Evolutionary conservation across 2,329 filamentous ascomycete species (phyloP).

Genomic region (Blastomyces silverae): DNA sequence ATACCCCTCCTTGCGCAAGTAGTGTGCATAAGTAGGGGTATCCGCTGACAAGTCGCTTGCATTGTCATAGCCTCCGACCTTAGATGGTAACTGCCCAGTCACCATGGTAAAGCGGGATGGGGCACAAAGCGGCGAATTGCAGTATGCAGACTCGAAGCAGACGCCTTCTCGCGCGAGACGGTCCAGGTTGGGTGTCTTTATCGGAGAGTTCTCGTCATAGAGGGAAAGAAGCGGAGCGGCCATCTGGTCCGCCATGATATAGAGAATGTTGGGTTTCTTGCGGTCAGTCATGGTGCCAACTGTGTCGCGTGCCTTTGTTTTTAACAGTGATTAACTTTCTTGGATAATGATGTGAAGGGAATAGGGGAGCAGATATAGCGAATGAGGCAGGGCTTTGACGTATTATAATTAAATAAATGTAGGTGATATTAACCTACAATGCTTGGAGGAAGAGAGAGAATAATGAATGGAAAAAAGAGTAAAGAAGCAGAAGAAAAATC

Average conservation of each 20-base stretch:
- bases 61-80: slow-evolving; percentile 89
- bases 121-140: slow-evolving; percentile 85
- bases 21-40: slow-evolving; percentile 86
- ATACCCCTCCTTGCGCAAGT: slow-evolving; percentile 75
- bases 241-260: slow-evolving; percentile 96
- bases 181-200: slow-evolving; percentile 88
- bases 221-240: slow-evolving; percentile 85
- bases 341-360: background rate
- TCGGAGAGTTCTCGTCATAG: slow-evolving; percentile 80
- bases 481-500: background rate
- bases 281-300: slow-evolving; percentile 18
- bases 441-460: background rate
- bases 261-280: slow-evolving; percentile 68
- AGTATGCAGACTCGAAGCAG: slow-evolving; percentile 90
- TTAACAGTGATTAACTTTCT: background rate
- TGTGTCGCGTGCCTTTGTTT: background rate
- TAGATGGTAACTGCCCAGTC: slow-evolving; percentile 81
- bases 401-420: background rate
- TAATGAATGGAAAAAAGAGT: background rate
- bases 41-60: slow-evolving; percentile 77
- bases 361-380: background rate
- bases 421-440: background rate
- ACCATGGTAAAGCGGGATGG: slow-evolving; percentile 94
- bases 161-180: slow-evolving; percentile 72
- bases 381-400: background rate